Percentiles rank a stretch among this genome's conserved stretches.
These are phyloP conservation scores for Physcomitrium patens DNA, from an alignment of 225 moss, liverwort and hornwort genomes.

Conservation along the genomic window DNA sequence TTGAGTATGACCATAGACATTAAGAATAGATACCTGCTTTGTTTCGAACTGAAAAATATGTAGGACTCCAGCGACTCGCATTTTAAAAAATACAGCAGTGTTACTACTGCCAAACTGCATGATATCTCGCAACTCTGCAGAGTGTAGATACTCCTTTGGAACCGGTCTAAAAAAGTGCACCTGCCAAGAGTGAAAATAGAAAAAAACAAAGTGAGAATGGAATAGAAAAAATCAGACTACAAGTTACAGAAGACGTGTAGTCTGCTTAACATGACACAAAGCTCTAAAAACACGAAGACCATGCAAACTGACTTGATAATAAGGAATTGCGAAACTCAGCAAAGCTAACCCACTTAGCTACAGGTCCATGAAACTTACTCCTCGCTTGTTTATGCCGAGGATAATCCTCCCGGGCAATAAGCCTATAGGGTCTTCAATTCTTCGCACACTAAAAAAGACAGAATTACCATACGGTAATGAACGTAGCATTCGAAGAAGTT, in stretches of 20 bases:
- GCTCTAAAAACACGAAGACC: neutral
- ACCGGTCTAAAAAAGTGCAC: slow-evolving; percentile 98
- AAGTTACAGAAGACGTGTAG: neutral
- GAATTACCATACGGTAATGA: slow-evolving; percentile 94
- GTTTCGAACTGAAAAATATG: slow-evolving; percentile 98
- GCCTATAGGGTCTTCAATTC: slow-evolving; percentile 98
- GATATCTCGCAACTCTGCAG: slow-evolving; percentile 95
- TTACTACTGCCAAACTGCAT: slow-evolving; percentile 99
- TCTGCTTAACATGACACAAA: neutral
- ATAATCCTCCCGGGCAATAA: slow-evolving; percentile 93
- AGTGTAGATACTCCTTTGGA: slow-evolving; percentile 96
- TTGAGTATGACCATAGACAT: slow-evolving; percentile 5
- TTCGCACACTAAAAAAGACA: slow-evolving; percentile 93
- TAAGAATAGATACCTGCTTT: slow-evolving; percentile 63
- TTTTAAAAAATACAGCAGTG: slow-evolving; percentile 97
- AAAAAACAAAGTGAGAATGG: neutral
- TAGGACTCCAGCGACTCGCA: slow-evolving; percentile 97
- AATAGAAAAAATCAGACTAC: slow-evolving; percentile 1
- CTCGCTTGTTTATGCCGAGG: slow-evolving; percentile 95
- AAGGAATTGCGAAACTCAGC: slow-evolving; percentile 7
- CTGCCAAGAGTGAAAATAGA: slow-evolving; percentile 33
- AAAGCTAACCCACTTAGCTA: slow-evolving; percentile 20
- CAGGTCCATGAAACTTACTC: slow-evolving; percentile 51
- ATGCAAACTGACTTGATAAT: slow-evolving; percentile 7
- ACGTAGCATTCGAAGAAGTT: slow-evolving; percentile 84